Conservation (phyloP, 1,284 basidiomycete genomes). For the Cerrena zonata region DNA sequence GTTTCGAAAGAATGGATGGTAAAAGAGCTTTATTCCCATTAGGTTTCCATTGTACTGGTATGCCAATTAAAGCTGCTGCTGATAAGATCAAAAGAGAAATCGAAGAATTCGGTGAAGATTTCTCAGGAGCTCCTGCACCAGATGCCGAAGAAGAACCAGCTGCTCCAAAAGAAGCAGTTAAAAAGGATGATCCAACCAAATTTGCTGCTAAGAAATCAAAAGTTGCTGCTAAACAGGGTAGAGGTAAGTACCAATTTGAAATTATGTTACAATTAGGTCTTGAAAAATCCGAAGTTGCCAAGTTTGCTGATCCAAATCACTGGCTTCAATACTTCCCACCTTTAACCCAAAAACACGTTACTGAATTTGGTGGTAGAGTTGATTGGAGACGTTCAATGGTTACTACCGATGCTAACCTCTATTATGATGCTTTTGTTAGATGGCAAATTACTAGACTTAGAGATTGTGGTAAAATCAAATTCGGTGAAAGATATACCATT, state of each 20-base stretch:
- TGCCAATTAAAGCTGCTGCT: slow-evolving; percentile 96
- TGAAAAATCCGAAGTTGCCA: slow-evolving; percentile 84
- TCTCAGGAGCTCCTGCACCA: slow-evolving; percentile 67
- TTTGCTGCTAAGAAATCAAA: slow-evolving; percentile 89
- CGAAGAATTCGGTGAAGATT: slow-evolving; percentile 90
- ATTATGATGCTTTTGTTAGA: slow-evolving; percentile 94
- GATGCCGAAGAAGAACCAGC: slow-evolving; percentile 42
- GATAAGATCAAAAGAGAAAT: slow-evolving; percentile 98
- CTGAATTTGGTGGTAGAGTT: slow-evolving; percentile 84
- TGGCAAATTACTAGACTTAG: slow-evolving; percentile 98
- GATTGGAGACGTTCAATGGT: slow-evolving; percentile 97
- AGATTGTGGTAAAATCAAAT: slow-evolving; percentile 86
- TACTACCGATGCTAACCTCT: slow-evolving; percentile 93
- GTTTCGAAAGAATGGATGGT: slow-evolving; percentile 92
- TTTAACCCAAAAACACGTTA: slow-evolving; percentile 87
- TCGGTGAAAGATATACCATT: slow-evolving; percentile 97
- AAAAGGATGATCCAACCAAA: slow-evolving; percentile 28
- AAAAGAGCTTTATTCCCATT: slow-evolving; percentile 93
- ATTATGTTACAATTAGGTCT: slow-evolving; percentile 94
- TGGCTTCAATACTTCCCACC: slow-evolving; percentile 97
- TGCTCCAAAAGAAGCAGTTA: slow-evolving; percentile 30
- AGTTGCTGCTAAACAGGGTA: slow-evolving; percentile 87
- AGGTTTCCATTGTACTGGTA: slow-evolving; percentile 94
- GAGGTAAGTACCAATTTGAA: slow-evolving; percentile 97
- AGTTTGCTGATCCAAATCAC: slow-evolving; percentile 88